Evolutionary conservation across 495 filamentous ascomycete genomes (phyloP).

Genomic region (Penicillium subrubescens): DNA sequence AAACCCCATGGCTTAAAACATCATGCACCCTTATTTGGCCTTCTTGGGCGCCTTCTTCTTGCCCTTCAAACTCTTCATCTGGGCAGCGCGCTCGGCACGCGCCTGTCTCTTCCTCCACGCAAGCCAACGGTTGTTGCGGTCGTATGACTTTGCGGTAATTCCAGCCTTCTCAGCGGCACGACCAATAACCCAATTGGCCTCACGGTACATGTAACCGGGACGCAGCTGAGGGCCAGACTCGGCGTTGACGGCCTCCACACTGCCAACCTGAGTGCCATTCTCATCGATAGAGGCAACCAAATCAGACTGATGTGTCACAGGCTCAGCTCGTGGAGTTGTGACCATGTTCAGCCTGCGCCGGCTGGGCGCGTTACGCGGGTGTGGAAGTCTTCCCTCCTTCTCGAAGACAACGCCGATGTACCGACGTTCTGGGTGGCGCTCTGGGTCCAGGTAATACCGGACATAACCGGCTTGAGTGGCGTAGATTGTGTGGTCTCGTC

Average conservation of each 20-base stretch:
- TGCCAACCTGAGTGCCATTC: constrained; percentile 34
- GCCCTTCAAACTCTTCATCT: constrained; percentile 60
- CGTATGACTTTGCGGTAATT: constrained; percentile 53
- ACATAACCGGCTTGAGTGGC: constrained; percentile 84
- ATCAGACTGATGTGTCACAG: constrained; percentile 36
- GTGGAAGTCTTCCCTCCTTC: constrained; percentile 69
- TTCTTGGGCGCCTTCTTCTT: constrained; percentile 52
- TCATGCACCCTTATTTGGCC: constrained; percentile 39
- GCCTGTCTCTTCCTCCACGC: constrained; percentile 63
- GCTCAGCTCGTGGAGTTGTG: constrained; percentile 47
- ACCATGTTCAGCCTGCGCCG: constrained; percentile 72
- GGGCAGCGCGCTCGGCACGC: constrained; percentile 53
- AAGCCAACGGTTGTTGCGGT: constrained; percentile 59
- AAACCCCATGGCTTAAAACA: constrained; percentile 24
- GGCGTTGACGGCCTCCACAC: constrained; percentile 36
- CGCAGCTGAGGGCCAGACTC: constrained; percentile 54
- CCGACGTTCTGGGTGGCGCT: constrained; percentile 74
- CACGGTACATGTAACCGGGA: constrained; percentile 76
- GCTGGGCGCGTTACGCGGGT: constrained; percentile 62
- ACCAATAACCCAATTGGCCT: constrained; percentile 86
- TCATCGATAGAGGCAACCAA: constrained; percentile 35
- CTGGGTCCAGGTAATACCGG: constrained; percentile 89
- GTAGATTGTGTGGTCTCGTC: constrained; percentile 97
- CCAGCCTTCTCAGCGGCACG: constrained; percentile 61
- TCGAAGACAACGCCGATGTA: constrained; percentile 92